Evolutionary conservation across 164 flowering plant species (phyloP).

Genomic region (Vitis rupestris): DNA sequence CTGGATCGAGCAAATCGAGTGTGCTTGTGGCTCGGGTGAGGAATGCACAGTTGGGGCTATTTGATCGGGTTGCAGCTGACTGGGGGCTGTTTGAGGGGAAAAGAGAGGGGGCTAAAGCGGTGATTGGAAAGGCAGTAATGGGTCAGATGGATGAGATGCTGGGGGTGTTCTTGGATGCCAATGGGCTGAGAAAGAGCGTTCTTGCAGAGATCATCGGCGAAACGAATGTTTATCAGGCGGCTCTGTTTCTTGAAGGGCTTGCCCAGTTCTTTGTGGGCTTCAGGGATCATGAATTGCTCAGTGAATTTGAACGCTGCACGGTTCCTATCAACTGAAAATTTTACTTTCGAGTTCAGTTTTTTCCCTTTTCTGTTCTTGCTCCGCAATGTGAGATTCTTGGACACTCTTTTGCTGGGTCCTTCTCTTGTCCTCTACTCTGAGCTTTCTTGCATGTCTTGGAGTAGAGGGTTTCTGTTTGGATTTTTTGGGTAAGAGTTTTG

Average conservation of each 20-base stretch:
- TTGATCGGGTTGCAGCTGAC: conserved; percentile 31
- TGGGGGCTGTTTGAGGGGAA: conserved; percentile 29
- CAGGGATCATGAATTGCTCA: conserved; percentile 31
- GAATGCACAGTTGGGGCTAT: conserved; percentile 40
- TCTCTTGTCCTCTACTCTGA: no score
- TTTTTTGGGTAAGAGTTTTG: no score
- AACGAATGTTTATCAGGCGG: conserved; percentile 51
- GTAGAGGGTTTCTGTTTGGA: no score
- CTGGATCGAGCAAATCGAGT: conserved; percentile 59
- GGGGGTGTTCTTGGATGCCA: conserved; percentile 57
- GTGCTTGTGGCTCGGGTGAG: conserved; percentile 48
- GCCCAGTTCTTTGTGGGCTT: conserved; percentile 71
- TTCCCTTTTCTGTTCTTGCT: not conserved
- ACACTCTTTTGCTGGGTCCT: no score
- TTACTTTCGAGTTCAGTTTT: not conserved
- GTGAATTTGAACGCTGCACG: conserved; percentile 35
- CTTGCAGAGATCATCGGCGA: conserved; percentile 58
- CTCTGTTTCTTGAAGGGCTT: conserved; percentile 66
- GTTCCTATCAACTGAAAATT: not conserved
- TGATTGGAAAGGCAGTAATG: conserved; percentile 28
- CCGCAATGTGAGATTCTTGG: conserved; percentile 4
- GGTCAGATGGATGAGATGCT: conserved; percentile 49
- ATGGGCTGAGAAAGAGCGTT: conserved; percentile 57
- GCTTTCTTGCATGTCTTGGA: no score
- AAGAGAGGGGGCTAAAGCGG: conserved; percentile 17